These are phyloP conservation scores for Tolypocladium inflatum DNA, from an alignment of 2,329 filamentous ascomycete genomes.

Conservation along the genomic window DNA sequence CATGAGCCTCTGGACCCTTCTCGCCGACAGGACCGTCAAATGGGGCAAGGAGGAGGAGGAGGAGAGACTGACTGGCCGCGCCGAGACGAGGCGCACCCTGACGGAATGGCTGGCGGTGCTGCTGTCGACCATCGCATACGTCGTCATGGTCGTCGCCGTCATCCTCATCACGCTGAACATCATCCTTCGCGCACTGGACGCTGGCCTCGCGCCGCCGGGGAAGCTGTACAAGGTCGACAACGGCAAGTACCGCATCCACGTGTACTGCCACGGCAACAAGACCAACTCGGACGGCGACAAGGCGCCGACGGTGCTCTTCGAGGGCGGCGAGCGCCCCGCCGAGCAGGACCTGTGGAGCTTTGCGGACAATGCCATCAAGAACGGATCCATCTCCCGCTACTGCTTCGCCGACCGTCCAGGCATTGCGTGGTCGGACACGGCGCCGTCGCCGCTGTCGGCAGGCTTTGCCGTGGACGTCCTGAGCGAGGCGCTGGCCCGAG, in stretches of 20 bases:
- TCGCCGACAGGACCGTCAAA: constrained; percentile 72
- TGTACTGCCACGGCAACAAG: constrained; percentile 70
- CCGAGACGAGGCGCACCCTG: constrained; percentile 74
- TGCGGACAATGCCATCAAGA: constrained; percentile 64
- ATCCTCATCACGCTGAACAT: constrained; percentile 73
- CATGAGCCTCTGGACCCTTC: constrained; percentile 69
- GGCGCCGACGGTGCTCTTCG: constrained; percentile 74
- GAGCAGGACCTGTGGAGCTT: constrained; percentile 74
- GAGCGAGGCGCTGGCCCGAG: constrained; percentile 71
- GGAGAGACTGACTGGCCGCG: constrained; percentile 78
- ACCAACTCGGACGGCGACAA: constrained; percentile 41
- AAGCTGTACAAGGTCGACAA: constrained; percentile 72
- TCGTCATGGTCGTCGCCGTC: constrained; percentile 56
- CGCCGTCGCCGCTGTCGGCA: constrained; percentile 85
- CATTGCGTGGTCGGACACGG: constrained; percentile 78
- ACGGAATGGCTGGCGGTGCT: constrained; percentile 79
- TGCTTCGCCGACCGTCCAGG: constrained; percentile 95
- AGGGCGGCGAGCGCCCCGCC: constrained; percentile 71
- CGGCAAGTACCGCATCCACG: constrained; percentile 76
- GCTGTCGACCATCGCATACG: constrained; percentile 61
- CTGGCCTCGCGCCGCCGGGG: constrained; percentile 63
- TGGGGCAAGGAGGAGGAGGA: constrained; percentile 94
- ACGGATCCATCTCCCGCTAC: constrained; percentile 77
- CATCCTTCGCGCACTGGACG: constrained; percentile 70
- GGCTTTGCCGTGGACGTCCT: constrained; percentile 87